Evolutionary conservation across 1,139 yeast species (phyloP), one percentile per base, ranked within the genome.

Genomic region (Tardiomyces blankii): DNA sequence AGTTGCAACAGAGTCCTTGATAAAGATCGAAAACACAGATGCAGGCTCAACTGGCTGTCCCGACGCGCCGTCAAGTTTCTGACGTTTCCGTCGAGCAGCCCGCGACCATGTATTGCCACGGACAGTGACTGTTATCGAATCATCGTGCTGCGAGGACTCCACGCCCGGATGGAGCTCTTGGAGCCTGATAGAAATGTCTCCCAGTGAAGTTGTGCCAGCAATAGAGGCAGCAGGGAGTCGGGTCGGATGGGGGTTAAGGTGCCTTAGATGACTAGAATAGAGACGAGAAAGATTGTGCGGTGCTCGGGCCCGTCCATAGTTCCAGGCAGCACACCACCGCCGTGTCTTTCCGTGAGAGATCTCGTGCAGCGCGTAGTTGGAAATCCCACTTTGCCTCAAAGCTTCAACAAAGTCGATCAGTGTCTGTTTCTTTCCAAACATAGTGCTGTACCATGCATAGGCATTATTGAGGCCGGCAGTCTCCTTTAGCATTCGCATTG

Each of bases 321-420:
- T 63, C 76, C 76, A 72, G 30, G 62, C 71, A 1, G 70, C 44
- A 2, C 67, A 56, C 75, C 75, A 72, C 42, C 75, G 53, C 23
- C 60, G 55, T 0, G 75, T 60, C 1, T 48, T 46, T 1, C 61
- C 61, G 41, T 62, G 53, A 2, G 40, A 46, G 58, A 51, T 58
- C 53, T 48, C 63, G 55, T 18, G 70, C 46, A 44, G 58, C 55
- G 55, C 58, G 40, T 57, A 70, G 44, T 65, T 65, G 3, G 45
- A 33, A 3, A 61, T 50, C 0, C 50, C 44, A 3, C 43, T 21
- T 2, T 51, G 46, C 1, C 52, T 47, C 30, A 68, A 46, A 13
- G 46, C 39, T 3, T 44, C 45, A 1, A 64, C 53, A 3, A 67
- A 42, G 3, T 44, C 45, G 3, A 43, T 43, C 2, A 68, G 43